phyloP scores from a whole-genome alignment of 305 asterid genomes.

The Plantago coronopus region DNA sequence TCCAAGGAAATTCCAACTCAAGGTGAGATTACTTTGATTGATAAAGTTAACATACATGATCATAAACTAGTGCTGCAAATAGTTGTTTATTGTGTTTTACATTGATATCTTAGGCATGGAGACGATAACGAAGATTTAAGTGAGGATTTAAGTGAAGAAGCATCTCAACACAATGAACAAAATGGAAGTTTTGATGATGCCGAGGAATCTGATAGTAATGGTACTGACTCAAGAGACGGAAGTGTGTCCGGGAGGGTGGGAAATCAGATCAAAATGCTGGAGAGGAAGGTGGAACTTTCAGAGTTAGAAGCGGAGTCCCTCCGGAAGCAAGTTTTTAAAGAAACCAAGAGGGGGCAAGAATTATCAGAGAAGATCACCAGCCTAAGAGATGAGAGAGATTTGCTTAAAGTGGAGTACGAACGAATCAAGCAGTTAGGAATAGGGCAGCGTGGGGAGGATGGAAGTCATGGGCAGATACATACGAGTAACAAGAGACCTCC shows the following conservation, averaged over 20 bases:
- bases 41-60: no score
- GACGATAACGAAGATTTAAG: slow-evolving; percentile 54
- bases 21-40: slow-evolving; percentile 48
- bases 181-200: slow-evolving; percentile 42
- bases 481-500: slow-evolving; percentile 33
- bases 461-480: slow-evolving; percentile 28
- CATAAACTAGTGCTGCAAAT: slow-evolving; percentile 10
- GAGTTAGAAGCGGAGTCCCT: slow-evolving; percentile 78
- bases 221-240: slow-evolving; percentile 27
- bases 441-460: slow-evolving; percentile 30
- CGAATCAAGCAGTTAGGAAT: slow-evolving; percentile 42
- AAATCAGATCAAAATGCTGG: slow-evolving; percentile 43
- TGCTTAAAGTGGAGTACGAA: slow-evolving; percentile 56
- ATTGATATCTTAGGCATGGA: slow-evolving; percentile 39
- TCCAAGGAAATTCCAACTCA: slow-evolving; percentile 47
- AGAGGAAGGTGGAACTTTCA: slow-evolving; percentile 68
- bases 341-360: slow-evolving; percentile 61
- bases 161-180: slow-evolving; percentile 35
- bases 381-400: slow-evolving; percentile 57
- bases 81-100: slow-evolving; percentile 2
- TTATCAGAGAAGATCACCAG: slow-evolving; percentile 45
- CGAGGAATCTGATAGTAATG: slow-evolving; percentile 29
- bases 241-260: slow-evolving; percentile 28
- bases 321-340: slow-evolving; percentile 66
- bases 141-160: slow-evolving; percentile 43